Percentiles rank a stretch among this genome's conserved stretches.
phyloP scores from a whole-genome alignment of 2,329 filamentous ascomycete genomes.

The Botrytis sinoallii region DNA sequence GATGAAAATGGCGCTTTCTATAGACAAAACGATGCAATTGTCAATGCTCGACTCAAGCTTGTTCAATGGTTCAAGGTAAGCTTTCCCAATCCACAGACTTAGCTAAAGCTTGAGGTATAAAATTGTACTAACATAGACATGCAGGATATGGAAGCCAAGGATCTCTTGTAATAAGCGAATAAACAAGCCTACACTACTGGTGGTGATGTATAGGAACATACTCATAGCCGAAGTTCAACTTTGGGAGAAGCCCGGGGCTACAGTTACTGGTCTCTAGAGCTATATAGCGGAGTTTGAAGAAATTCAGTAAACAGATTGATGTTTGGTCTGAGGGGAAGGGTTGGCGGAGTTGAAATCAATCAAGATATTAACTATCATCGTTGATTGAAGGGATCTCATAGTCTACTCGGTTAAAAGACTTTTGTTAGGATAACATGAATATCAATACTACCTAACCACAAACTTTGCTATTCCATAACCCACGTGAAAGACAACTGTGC shows the following conservation, averaged over 20 bases:
- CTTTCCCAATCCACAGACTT: not conserved
- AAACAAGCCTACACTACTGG: not conserved
- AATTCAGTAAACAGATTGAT: not conserved
- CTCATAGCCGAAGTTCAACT: rapidly evolving
- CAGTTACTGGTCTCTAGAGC: not conserved
- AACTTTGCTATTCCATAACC: not conserved
- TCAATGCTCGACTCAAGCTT: not conserved
- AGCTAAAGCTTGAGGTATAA: not conserved
- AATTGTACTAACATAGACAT: not conserved
- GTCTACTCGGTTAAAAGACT: not conserved
- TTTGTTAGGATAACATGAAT: not conserved
- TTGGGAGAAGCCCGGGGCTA: not conserved
- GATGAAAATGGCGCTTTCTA: not conserved
- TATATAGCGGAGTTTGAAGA: too few relatives aligned
- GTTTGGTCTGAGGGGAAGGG: too few relatives aligned
- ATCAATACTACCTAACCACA: not conserved
- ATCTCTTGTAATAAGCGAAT: not conserved
- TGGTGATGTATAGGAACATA: not conserved
- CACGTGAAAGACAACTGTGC: not conserved
- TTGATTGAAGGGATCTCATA: not conserved
- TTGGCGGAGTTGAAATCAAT: not conserved
- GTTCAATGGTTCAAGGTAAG: conserved; percentile 2
- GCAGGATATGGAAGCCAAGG: not conserved
- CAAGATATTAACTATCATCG: too few relatives aligned
- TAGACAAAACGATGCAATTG: not conserved